These are phyloP conservation scores for Peniophora sp. DNA, from an alignment of 1,284 basidiomycete genomes.

Conservation along the genomic window DNA sequence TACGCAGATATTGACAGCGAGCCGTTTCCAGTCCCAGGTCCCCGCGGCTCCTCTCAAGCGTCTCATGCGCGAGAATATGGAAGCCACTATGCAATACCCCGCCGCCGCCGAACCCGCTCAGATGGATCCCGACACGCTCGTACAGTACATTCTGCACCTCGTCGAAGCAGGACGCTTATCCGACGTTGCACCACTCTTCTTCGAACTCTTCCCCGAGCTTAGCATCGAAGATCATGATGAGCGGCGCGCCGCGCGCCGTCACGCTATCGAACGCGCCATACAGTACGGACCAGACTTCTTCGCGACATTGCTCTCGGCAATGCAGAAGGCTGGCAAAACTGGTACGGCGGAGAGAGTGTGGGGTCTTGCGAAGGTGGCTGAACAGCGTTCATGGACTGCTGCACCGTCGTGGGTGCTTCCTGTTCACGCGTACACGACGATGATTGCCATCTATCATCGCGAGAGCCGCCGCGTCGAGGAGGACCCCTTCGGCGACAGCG, in stretches of 20 bases:
- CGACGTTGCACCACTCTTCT: constrained; percentile 35
- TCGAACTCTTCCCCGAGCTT: constrained; percentile 49
- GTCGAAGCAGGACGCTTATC: constrained; percentile 40
- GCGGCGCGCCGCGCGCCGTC: neutral
- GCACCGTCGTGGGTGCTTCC: constrained; percentile 52
- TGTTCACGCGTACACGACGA: constrained; percentile 60
- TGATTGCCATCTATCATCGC: constrained; percentile 55
- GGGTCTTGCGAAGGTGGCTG: constrained; percentile 46
- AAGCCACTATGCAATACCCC: neutral
- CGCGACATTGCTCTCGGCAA: constrained; percentile 47
- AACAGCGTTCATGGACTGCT: constrained; percentile 40
- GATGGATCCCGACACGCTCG: constrained; percentile 17
- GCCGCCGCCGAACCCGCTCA: neutral
- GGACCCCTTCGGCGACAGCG: constrained; percentile 14
- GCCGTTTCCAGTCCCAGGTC: too few species aligned
- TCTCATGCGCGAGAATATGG: neutral
- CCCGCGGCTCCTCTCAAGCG: too few species aligned
- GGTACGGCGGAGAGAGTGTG: constrained; percentile 59
- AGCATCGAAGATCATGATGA: neutral
- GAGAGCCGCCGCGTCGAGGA: constrained; percentile 24
- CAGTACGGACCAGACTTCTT: constrained; percentile 53
- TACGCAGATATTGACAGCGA: too few species aligned
- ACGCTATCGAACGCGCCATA: constrained; percentile 33
- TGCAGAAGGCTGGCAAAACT: constrained; percentile 47
- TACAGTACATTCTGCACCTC: constrained; percentile 45